Evolutionary conservation across 2,329 filamentous ascomycete species (phyloP), one percentile per base, ranked within the genome.

Genomic region (Cladosporium sp.): DNA sequence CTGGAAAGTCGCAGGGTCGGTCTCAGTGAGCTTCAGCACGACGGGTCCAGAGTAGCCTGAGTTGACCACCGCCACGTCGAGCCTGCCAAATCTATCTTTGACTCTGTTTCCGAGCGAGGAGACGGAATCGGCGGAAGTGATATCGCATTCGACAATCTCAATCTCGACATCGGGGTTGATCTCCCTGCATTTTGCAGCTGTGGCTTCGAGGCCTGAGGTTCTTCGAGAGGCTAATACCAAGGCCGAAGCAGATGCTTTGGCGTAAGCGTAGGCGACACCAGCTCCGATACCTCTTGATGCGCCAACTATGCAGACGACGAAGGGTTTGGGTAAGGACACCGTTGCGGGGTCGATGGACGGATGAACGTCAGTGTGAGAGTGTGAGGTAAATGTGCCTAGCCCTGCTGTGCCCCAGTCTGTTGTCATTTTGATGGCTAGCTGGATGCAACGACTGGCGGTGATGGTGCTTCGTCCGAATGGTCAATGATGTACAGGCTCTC

Each of bases 261-360:
- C 67, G 57, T 68, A 72, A 28, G 63, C 54, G 22, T 59, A 54
- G 11, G 68, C 68, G 28, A 71, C 61, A 7, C 64, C 63, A 6
- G 66, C 61, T 9, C 68, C 70, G 13, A 71, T 69, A 14, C 68
- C 68, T 22, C 66, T 59, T 31, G 64, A 65, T 6, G 68, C 69
- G 9, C 70, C 70, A n/a, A 71, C 57, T 18, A 72, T 62, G 51
- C 64, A 66, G 31, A 67, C 67, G 13, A 64, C 58, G 53, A 64
- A 71, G 1, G 60, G 56, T 2, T 49, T 51, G 3, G 64, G 61
- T 13, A 71, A 57, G 3, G 40, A 59, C 14, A 54, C 43, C 2
- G 41, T 52, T 10, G 44, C 38, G 6, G 57, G 48, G 35, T 58
- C 54, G 22, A 56, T 54, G 11, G 46, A 22, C 11, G 44, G 38